Conservation (phyloP, 805 yeast genomes). For the Hanseniaspora nectarophila region DNA sequence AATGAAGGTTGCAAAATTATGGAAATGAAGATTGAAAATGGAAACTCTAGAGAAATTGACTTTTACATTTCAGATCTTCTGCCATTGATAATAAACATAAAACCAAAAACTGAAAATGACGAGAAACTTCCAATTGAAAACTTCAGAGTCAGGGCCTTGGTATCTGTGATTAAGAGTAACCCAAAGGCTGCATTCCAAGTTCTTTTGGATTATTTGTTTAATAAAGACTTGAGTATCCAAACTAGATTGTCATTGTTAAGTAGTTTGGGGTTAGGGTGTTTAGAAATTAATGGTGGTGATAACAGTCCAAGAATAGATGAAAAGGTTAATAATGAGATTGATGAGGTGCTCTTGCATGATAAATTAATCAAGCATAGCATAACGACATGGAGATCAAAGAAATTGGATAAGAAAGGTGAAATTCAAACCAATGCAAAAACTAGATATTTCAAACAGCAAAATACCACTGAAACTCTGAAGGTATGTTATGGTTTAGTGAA, state of each 20-base stretch:
- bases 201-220: slow-evolving; percentile 29
- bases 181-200: slow-evolving; percentile 25
- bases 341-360: not conserved
- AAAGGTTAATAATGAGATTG: slow-evolving; percentile 20
- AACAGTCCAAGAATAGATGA: slow-evolving; percentile 35
- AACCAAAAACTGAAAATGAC: slow-evolving; percentile 44
- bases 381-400: slow-evolving; percentile 29
- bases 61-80: slow-evolving; percentile 47
- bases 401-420: slow-evolving; percentile 18
- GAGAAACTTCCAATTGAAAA: slow-evolving; percentile 38
- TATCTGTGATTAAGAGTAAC: not conserved
- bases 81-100: slow-evolving; percentile 39
- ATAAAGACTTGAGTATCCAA: slow-evolving; percentile 72
- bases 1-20: slow-evolving; percentile 41
- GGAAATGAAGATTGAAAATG: slow-evolving; percentile 40
- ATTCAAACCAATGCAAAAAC: not conserved
- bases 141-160: not conserved
- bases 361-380: slow-evolving; percentile 15
- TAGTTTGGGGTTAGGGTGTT: slow-evolving; percentile 54
- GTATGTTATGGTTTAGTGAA: slow-evolving; percentile 45
- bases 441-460: not conserved
- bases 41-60: slow-evolving; percentile 48
- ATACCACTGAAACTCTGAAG: slow-evolving; percentile 28
- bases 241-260: slow-evolving; percentile 62
- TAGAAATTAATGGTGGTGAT: slow-evolving; percentile 45